Percentiles rank a stretch among this genome's conserved stretches.
phyloP scores from a whole-genome alignment of 352 stramenopile genomes.

The Phytophthora pisi region DNA sequence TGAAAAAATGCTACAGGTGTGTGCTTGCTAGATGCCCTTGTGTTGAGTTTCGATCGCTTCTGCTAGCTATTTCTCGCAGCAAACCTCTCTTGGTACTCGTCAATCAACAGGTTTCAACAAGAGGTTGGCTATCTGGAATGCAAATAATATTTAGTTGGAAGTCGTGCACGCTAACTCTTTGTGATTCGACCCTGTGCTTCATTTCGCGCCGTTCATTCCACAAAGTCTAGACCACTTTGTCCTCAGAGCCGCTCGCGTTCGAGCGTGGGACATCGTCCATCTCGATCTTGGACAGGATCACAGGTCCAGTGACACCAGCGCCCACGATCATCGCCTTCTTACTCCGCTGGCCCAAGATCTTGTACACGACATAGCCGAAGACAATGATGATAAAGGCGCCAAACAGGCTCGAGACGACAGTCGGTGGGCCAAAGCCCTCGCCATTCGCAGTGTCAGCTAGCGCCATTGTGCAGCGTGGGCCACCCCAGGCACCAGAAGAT shows the following conservation, averaged over 20 bases:
- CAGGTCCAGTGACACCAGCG: constrained; percentile 20
- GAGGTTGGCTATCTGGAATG: background rate
- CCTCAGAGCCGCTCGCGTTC: constrained; percentile 13
- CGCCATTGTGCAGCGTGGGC: constrained; percentile 49
- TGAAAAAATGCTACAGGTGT: background rate
- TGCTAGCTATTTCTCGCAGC: background rate
- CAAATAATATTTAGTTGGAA: constrained; percentile 5
- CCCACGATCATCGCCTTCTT: constrained; percentile 26
- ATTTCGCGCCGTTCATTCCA: background rate
- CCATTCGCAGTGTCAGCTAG: constrained; percentile 29
- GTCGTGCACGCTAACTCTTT: background rate
- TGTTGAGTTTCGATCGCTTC: background rate
- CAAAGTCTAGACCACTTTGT: constrained; percentile 28
- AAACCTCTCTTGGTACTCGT: background rate
- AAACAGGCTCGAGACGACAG: constrained; percentile 30
- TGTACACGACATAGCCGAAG: constrained; percentile 29
- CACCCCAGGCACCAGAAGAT: constrained; percentile 44
- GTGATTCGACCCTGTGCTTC: background rate
- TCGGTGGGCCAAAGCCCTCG: constrained; percentile 49
- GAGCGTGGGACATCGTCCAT: constrained; percentile 31
- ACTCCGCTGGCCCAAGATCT: constrained; percentile 30
- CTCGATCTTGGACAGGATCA: constrained; percentile 31
- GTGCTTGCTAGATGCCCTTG: background rate
- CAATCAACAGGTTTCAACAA: background rate
- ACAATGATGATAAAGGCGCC: constrained; percentile 18